A percentile compares a stretch with the other conserved stretches of the same genome.
Evolutionary conservation across 2,329 filamentous ascomycete genomes (phyloP).

Genomic region (Conoideocrella luteorostrata): DNA sequence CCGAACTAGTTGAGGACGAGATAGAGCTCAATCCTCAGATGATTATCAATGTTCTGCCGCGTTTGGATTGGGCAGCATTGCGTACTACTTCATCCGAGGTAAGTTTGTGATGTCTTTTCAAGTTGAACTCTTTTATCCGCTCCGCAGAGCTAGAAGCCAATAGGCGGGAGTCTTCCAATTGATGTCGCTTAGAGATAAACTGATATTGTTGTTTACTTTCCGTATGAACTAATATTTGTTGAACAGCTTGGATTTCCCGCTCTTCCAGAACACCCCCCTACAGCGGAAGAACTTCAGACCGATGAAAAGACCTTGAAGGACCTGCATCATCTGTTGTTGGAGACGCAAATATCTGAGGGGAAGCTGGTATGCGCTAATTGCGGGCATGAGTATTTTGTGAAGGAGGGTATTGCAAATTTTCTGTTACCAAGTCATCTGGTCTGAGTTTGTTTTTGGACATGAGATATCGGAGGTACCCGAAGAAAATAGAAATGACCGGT

Average conservation of each 20-base stretch:
- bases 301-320: conserved; percentile 69
- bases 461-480: no score
- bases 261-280: conserved; percentile 59
- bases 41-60: conserved; percentile 75
- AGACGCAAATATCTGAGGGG: conserved; percentile 85
- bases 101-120: no score
- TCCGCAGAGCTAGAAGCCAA: no score
- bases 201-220: no score
- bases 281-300: conserved; percentile 52
- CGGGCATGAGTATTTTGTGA: conserved; percentile 87
- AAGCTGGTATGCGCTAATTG: conserved; percentile 87
- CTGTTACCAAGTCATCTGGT: conserved; percentile 88
- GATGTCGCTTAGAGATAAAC: no score
- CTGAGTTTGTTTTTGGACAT: background rate
- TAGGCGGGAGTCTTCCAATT: no score
- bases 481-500: no score
- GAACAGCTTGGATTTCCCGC: conserved; percentile 69
- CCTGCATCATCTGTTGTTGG: conserved; percentile 73
- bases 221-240: background rate
- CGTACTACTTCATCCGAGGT: conserved; percentile 72
- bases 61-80: conserved; percentile 83
- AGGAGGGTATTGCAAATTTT: conserved; percentile 96
- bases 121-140: no score
- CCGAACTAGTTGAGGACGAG: conserved; percentile 83
- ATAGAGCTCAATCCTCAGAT: conserved; percentile 75